A percentile compares a stretch with the other conserved stretches of the same genome.
These are phyloP conservation scores for Elymus sibiricus DNA, from an alignment of 176 grass and related monocot genomes.

Conservation along the genomic window DNA sequence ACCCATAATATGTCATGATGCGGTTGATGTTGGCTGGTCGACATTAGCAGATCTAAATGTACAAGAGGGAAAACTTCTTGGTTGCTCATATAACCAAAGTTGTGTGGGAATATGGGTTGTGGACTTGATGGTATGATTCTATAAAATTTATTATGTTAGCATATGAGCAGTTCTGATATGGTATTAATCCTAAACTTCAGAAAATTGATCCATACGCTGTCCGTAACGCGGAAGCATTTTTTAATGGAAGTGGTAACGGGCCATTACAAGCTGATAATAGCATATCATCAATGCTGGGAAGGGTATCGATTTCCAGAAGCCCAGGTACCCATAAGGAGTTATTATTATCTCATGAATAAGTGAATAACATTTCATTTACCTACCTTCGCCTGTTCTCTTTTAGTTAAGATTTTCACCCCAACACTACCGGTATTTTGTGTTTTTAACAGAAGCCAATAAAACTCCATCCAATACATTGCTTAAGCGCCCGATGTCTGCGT, in stretches of 20 bases:
- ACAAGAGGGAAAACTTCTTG: conserved; percentile 87
- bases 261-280: conserved; percentile 43
- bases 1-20: conserved; percentile 77
- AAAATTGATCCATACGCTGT: conserved; percentile 48
- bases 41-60: conserved; percentile 84
- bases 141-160: conserved; percentile 20
- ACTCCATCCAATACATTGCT: conserved; percentile 42
- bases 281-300: conserved; percentile 55
- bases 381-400: background rate
- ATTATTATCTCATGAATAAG: conserved; percentile 2
- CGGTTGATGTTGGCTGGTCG: conserved; percentile 79
- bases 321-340: conserved; percentile 33
- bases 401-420: conserved; percentile 6
- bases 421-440: conserved; percentile 7
- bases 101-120: conserved; percentile 92
- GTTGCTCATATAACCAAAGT: conserved; percentile 91
- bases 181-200: conserved; percentile 44
- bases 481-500: conserved; percentile 30
- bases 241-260: conserved; percentile 37
- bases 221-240: conserved; percentile 43
- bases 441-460: conserved; percentile 38
- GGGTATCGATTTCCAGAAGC: conserved; percentile 55
- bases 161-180: conserved; percentile 25
- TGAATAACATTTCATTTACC: background rate
- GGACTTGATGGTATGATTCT: conserved; percentile 60